A percentile compares a stretch with the other conserved stretches of the same genome.
Evolutionary conservation across 2,329 filamentous ascomycete species (phyloP).

Genomic region (Passalora sequoiae): DNA sequence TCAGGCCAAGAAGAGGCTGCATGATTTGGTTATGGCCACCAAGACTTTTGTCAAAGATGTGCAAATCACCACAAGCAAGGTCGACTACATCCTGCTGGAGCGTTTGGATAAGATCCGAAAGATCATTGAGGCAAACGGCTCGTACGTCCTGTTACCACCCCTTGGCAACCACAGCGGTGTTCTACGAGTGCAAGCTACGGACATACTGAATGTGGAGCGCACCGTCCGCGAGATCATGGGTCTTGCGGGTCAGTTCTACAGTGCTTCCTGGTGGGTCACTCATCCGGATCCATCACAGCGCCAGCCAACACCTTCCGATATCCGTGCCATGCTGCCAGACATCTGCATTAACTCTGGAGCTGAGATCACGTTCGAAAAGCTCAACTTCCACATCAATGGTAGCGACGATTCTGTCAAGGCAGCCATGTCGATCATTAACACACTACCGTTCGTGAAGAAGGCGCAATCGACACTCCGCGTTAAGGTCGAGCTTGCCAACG

Average conservation of each 20-base stretch:
- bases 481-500: constrained; percentile 97
- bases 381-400: constrained; percentile 88
- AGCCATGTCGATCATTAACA: constrained; percentile 88
- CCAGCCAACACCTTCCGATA: constrained; percentile 60
- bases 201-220: constrained; percentile 89
- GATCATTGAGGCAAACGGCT: constrained; percentile 94
- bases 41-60: constrained; percentile 83
- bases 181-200: constrained; percentile 85
- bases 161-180: constrained; percentile 78
- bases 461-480: constrained; percentile 90
- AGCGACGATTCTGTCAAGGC: constrained; percentile 95
- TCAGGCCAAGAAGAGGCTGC: constrained; percentile 83
- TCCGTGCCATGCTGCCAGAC: constrained; percentile 85
- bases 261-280: constrained; percentile 90
- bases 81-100: constrained; percentile 86
- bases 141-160: constrained; percentile 86
- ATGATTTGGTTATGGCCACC: constrained; percentile 73
- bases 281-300: constrained; percentile 63
- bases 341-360: constrained; percentile 96
- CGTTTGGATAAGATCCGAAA: constrained; percentile 95
- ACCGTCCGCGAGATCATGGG: constrained; percentile 95
- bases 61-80: constrained; percentile 81
- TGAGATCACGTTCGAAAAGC: constrained; percentile 89
- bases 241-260: constrained; percentile 94
- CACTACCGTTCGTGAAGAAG: constrained; percentile 81